phyloP scores from a whole-genome alignment of 1,284 basidiomycete species.

The Tilletia caries region DNA sequence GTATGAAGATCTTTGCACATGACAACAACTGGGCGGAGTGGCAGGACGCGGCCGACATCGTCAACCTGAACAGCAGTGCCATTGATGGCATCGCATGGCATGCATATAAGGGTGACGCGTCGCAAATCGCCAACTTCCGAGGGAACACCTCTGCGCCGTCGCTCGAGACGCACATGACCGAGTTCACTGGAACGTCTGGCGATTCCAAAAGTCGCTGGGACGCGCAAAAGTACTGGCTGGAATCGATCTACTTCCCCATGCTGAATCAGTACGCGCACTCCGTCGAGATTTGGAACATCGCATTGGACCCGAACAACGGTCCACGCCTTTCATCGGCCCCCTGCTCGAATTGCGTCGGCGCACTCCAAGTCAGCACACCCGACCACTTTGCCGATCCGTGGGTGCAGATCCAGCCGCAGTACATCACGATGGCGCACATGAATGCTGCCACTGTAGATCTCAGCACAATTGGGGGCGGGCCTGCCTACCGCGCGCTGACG shows the following conservation, averaged over 20 bases:
- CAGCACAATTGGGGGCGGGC: conserved; percentile 30
- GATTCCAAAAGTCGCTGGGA: conserved; percentile 20
- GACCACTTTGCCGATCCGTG: conserved; percentile 18
- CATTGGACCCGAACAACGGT: conserved; percentile 29
- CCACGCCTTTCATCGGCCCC: conserved; percentile 27
- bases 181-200: conserved; percentile 30
- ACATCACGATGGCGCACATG: conserved; percentile 31
- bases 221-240: conserved; percentile 32
- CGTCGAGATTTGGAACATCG: conserved; percentile 38
- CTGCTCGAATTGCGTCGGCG: conserved; percentile 32
- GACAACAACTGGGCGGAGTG: conserved; percentile 36
- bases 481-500: conserved; percentile 21
- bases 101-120: conserved; percentile 37
- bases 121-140: conserved; percentile 18
- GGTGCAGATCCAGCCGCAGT: conserved; percentile 29
- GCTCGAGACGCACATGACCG: conserved; percentile 32
- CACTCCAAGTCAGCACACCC: conserved; percentile 22
- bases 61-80: conserved; percentile 26
- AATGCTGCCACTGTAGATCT: conserved; percentile 28
- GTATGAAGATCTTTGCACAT: conserved; percentile 34
- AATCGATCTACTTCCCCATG: conserved; percentile 33
- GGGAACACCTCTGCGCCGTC: conserved; percentile 17
- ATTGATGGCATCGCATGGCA: conserved; percentile 42
- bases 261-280: conserved; percentile 18
- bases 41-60: conserved; percentile 26